Base-by-base conservation (phyloP, 2,329 filamentous ascomycete genomes). In the Apiospora saccharicola region DNA sequence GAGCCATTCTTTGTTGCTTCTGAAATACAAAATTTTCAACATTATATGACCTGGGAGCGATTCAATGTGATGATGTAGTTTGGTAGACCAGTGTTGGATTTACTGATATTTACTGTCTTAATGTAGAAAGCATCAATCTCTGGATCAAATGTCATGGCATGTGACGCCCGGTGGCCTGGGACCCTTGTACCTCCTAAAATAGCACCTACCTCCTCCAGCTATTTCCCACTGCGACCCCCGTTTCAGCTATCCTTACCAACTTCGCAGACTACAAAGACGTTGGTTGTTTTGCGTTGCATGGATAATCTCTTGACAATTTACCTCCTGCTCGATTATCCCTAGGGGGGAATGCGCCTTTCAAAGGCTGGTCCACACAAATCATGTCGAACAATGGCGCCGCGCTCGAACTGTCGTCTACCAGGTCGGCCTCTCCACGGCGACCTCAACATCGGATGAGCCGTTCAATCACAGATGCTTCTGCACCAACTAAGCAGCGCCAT, bases 391-490 rank as follows among this genome's bases (percentile, higher is more conserved):
- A 75, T 72, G 78, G 80, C 75, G 78, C 80, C 78, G 81, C 79
- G 72, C 76, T 74, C 72, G 78, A 80, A 43, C 73, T 74, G 72
- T 74, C 77, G 57, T 41, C 57, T 30, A 41, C 57, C 53, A 79
- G 77, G 71, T 76, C 78, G 75, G 78, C 80, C 71, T 80, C 82
- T 26, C 81, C 82, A 34, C 78, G 77, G 68, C 81, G 82, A 30
- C 79, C 84, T 34, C 85, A 85, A 72, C 89, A 89, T 76, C 87
- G 88, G 75, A 83, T 90, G 73, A 87, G 85, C 73, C 86, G 88
- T 46, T 91, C 90, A 67, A 85, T 90, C 72, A 86, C 86, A 64
- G 88, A 90, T 75, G 76, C 89, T 70, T 83, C 87, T 34, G 84
- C 86, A 47, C 86, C 88, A 30, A 81, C 83, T 73, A 84, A 81